Conservation (phyloP, 176 grass and related monocot genomes). For the Carex scoparia region DNA sequence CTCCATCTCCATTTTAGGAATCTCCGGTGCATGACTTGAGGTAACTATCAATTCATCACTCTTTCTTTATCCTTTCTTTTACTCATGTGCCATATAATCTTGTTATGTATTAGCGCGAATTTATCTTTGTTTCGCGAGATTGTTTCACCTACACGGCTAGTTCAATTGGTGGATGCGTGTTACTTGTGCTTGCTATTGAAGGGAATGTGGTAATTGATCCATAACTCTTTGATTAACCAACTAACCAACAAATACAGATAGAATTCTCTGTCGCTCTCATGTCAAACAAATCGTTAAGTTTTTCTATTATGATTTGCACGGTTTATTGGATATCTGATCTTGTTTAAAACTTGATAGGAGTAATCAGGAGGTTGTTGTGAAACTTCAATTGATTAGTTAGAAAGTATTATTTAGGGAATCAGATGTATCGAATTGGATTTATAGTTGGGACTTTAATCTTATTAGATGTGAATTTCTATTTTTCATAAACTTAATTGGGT, state of each 20-base stretch:
- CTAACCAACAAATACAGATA: not conserved
- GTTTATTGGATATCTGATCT: slow-evolving; percentile 12
- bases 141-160: not conserved
- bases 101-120: slow-evolving; percentile 5
- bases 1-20: not conserved
- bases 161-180: not conserved
- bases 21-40: slow-evolving; percentile 13
- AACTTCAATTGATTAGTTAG: too few species aligned
- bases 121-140: not conserved
- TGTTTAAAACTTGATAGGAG: not conserved
- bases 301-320: not conserved
- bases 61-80: not conserved
- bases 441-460: slow-evolving; percentile 11
- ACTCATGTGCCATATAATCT: slow-evolving; percentile 11
- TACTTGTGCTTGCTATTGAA: slow-evolving; percentile 1
- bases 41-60: slow-evolving; percentile 23
- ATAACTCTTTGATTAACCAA: slow-evolving; percentile 7
- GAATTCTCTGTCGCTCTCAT: slow-evolving; percentile 4
- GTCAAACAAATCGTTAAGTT: not conserved
- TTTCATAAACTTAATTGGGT: not conserved
- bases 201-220: slow-evolving; percentile 23
- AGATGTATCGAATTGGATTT: slow-evolving; percentile 2
- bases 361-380: too few species aligned
- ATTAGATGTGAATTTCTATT: slow-evolving; percentile 3
- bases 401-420: slow-evolving; percentile 1